phyloP scores from a whole-genome alignment of 441 rosid species.

The Populus hybrid region DNA sequence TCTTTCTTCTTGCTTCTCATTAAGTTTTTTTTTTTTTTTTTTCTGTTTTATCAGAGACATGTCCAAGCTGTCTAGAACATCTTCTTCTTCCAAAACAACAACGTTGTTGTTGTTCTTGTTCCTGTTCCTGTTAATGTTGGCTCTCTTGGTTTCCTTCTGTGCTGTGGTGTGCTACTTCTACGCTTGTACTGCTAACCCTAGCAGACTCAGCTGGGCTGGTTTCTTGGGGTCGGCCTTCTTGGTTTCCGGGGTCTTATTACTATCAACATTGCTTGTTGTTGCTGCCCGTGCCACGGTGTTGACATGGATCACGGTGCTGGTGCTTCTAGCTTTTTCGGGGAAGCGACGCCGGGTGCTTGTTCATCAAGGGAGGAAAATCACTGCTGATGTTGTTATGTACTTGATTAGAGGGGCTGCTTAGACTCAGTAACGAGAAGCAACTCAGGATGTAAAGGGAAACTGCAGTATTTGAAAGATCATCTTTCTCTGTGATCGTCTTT shows the following conservation, averaged over 20 bases:
- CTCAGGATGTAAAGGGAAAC: neutral
- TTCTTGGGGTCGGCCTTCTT: neutral
- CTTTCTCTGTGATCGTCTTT: neutral
- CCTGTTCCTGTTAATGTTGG: neutral
- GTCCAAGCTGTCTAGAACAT: conserved; percentile 1
- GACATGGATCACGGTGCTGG: conserved; percentile 47
- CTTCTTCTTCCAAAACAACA: neutral
- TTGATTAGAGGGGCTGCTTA: neutral
- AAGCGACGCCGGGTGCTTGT: conserved; percentile 41
- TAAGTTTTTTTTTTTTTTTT: no score
- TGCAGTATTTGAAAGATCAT: neutral
- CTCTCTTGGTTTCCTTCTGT: neutral
- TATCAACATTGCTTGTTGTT: conserved; percentile 24
- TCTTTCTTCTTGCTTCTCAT: conserved; percentile 4
- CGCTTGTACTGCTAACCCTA: neutral
- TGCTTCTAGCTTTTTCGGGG: conserved; percentile 20
- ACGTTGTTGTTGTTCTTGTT: conserved; percentile 2
- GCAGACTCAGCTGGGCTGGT: neutral
- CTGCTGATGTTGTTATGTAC: conserved; percentile 29
- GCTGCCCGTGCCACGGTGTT: conserved; percentile 49
- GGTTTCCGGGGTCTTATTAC: conserved; percentile 20
- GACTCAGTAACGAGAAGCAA: neutral
- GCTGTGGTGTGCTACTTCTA: neutral
- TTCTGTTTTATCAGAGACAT: neutral
- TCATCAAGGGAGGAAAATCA: conserved; percentile 43